Conservation (phyloP, 768 basidiomycete genomes). For the Hygrophoropsis aurantiaca region DNA sequence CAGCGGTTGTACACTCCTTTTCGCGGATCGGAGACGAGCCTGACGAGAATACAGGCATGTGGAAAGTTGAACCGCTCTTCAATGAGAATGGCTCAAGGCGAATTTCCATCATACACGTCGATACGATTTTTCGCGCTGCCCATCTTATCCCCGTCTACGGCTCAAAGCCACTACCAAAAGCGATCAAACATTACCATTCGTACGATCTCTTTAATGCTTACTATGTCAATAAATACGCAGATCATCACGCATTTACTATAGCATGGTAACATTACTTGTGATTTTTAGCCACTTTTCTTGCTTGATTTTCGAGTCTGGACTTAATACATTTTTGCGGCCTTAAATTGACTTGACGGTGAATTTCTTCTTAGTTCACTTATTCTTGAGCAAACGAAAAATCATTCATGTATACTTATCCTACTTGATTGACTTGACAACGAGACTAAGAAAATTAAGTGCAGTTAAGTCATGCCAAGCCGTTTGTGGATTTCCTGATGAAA, state of each 20-base stretch:
- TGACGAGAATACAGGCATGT: constrained; percentile 21
- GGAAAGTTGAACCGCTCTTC: constrained; percentile 22
- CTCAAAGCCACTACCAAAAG: constrained; percentile 4
- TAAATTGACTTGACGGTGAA: too few relatives aligned
- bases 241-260: constrained; percentile 21
- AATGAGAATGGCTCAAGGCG: constrained; percentile 1
- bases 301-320: too few relatives aligned
- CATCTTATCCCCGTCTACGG: constrained; percentile 29
- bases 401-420: too few relatives aligned
- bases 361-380: too few relatives aligned
- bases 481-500: too few relatives aligned
- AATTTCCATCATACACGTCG: constrained; percentile 18
- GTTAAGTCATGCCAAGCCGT: too few relatives aligned
- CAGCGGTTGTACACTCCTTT: constrained; percentile 26
- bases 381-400: too few relatives aligned
- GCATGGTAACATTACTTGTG: background rate
- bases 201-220: constrained; percentile 21
- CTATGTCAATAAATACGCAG: constrained; percentile 24
- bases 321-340: too few relatives aligned
- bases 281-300: too few relatives aligned
- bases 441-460: too few relatives aligned
- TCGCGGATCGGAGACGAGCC: constrained; percentile 10
- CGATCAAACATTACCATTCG: constrained; percentile 13
- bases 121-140: constrained; percentile 12
- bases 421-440: too few relatives aligned